A percentile compares a stretch with the other conserved stretches of the same genome.
Evolutionary conservation across 1,284 basidiomycete genomes (phyloP).

Genomic region (Ganoderma boninense): DNA sequence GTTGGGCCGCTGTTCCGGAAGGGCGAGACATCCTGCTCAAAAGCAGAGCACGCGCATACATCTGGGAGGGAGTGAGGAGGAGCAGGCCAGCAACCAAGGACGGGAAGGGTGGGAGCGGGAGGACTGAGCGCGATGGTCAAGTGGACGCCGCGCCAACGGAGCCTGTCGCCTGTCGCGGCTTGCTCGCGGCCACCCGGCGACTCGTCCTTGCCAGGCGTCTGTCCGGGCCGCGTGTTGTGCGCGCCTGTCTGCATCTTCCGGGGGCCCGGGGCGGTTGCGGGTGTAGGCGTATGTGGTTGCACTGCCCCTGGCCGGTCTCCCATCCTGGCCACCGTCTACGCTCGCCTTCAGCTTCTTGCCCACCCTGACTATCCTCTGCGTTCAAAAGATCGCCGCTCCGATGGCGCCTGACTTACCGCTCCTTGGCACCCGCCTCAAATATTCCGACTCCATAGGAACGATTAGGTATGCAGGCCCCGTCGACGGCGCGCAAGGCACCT

Average conservation of each 20-base stretch:
- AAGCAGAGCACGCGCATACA: slow-evolving; percentile 34
- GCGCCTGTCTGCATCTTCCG: background rate
- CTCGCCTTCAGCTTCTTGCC: background rate
- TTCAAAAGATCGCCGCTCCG: background rate
- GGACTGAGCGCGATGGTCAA: slow-evolving; percentile 17
- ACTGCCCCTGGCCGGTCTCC: too few relatives aligned
- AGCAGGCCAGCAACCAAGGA: slow-evolving; percentile 5
- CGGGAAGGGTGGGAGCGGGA: slow-evolving; percentile 10
- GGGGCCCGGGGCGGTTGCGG: too few relatives aligned
- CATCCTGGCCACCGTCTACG: background rate
- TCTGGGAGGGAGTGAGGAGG: slow-evolving; percentile 17
- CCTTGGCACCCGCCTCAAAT: slow-evolving; percentile 60
- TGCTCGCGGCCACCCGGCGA: background rate
- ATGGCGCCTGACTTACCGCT: slow-evolving; percentile 36
- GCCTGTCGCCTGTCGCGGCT: too few relatives aligned
- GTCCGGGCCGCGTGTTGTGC: background rate
- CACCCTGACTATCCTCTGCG: slow-evolving; percentile 3
- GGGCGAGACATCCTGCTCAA: slow-evolving; percentile 56
- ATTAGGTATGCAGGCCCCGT: slow-evolving; percentile 78
- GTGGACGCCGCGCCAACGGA: background rate
- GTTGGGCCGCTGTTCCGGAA: slow-evolving; percentile 47
- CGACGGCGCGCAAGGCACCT: slow-evolving; percentile 69
- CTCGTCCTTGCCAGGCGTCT: background rate
- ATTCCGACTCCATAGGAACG: slow-evolving; percentile 66
- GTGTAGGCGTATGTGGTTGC: too few relatives aligned